Base-by-base conservation (phyloP, 805 yeast genomes). In the Jamesozyma hellenica region DNA sequence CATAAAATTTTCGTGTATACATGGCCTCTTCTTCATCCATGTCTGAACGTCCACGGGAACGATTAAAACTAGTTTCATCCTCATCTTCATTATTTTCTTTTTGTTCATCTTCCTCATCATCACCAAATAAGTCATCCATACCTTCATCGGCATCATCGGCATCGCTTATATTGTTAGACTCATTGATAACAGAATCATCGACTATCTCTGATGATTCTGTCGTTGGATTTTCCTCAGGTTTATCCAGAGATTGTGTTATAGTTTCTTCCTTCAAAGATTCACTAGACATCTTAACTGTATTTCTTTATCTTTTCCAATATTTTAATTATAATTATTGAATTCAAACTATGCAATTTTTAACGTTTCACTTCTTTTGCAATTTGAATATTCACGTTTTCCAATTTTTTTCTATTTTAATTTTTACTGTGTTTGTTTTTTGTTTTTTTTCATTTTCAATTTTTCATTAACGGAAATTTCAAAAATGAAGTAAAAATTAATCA, bases 71-170 rank as follows among this genome's bases (percentile, higher is more conserved):
- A 12, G 38, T 52, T 3, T 38, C 47, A 15, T 42, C 39, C 1
- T 46, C 52, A 26, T 38, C 47, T n/a, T 36, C 45, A n/a, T 36
- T 48, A 13, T 50, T 29, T n/a, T 10, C 18, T 15, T 53, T 50
- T 2, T 40, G 44, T n/a, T 48, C 53, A 3, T 49, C 63, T 3
- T 53, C 56, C 12, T 56, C 58, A 12, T 56, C 65, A 18, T 62
- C 67, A 11, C 68, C 68, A 47, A 68, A 68, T 51, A 72, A 51
- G 45, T 70, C 68, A 44, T 60, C 67, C 48, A 64, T 50, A 27
- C 57, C 67, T n/a, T 60, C 71, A 4, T 56, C 66, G 15, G 53
- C 63, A 28, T 34, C 16, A 34, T 25, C 14, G 19, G 8, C 11
- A 15, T 18, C n/a, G 6, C 4, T n/a, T 12, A 6, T 11, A 19